Evolutionary conservation across 768 basidiomycete species (phyloP).

Genomic region (Polyporus arcularius): DNA sequence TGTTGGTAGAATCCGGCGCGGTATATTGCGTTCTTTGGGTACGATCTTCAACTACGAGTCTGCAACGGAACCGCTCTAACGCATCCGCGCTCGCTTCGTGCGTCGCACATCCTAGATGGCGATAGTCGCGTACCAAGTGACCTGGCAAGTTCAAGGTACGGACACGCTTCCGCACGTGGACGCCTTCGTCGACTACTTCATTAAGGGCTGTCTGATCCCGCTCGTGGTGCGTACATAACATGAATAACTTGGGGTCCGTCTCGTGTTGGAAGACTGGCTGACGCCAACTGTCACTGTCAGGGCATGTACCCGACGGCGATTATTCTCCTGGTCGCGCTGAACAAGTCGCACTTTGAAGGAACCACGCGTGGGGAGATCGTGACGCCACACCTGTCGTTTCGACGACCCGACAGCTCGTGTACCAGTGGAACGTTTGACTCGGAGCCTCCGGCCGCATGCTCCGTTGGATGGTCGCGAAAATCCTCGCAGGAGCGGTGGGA

Average conservation of each 20-base stretch:
- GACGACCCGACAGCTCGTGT: background rate
- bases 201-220: background rate
- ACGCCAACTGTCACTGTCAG: background rate
- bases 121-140: background rate
- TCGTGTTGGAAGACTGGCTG: background rate
- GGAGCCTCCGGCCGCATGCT: too few relatives aligned
- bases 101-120: background rate
- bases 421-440: too few relatives aligned
- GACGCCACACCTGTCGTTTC: background rate
- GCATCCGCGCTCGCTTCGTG: background rate
- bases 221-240: background rate
- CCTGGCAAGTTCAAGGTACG: background rate
- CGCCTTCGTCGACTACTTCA: background rate
- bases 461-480: too few relatives aligned
- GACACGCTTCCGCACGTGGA: background rate
- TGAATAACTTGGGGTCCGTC: background rate
- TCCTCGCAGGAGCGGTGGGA: too few relatives aligned
- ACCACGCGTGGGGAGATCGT: background rate
- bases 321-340: slow-evolving; percentile 1
- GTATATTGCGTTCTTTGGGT: slow-evolving; percentile 1
- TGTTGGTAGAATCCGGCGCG: background rate
- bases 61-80: background rate
- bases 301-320: background rate
- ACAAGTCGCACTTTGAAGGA: background rate
- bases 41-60: background rate